These are phyloP conservation scores for Drosera capensis DNA, from an alignment of 148 eudicot species.

Conservation along the genomic window DNA sequence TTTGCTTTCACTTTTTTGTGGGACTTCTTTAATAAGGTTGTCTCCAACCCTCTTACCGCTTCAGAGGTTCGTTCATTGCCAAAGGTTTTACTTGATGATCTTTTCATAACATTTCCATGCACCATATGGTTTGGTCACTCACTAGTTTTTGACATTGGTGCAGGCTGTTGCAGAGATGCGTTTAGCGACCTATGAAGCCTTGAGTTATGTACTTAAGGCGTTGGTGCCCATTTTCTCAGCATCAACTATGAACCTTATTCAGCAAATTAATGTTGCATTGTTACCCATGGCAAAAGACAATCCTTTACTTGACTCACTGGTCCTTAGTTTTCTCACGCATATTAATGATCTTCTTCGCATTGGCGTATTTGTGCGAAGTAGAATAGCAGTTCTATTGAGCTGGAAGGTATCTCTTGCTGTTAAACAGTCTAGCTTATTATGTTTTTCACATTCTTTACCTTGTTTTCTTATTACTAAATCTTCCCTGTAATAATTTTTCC, in stretches of 20 bases:
- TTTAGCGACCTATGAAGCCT: conserved; percentile 72
- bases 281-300: conserved; percentile 10
- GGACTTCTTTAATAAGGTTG: conserved; percentile 51
- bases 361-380: conserved; percentile 50
- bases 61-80: conserved; percentile 77
- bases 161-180: conserved; percentile 64
- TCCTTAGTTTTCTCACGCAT: conserved; percentile 43
- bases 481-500: neutral
- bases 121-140: conserved; percentile 2
- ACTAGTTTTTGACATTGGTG: conserved; percentile 10
- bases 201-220: conserved; percentile 46
- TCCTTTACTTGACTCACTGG: conserved; percentile 47
- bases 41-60: conserved; percentile 28
- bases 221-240: conserved; percentile 30
- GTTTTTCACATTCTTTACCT: conserved; percentile 2
- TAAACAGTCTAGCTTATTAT: neutral
- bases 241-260: conserved; percentile 22
- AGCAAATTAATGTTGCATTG: conserved; percentile 18
- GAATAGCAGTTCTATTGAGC: conserved; percentile 67
- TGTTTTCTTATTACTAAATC: neutral
- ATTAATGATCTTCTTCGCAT: conserved; percentile 45
- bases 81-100: neutral
- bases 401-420: conserved; percentile 46
- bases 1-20: conserved; percentile 35
- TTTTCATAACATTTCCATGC: neutral